Evolutionary conservation across 306 rosid genomes (phyloP).

Genomic region (Geum urbanum): DNA sequence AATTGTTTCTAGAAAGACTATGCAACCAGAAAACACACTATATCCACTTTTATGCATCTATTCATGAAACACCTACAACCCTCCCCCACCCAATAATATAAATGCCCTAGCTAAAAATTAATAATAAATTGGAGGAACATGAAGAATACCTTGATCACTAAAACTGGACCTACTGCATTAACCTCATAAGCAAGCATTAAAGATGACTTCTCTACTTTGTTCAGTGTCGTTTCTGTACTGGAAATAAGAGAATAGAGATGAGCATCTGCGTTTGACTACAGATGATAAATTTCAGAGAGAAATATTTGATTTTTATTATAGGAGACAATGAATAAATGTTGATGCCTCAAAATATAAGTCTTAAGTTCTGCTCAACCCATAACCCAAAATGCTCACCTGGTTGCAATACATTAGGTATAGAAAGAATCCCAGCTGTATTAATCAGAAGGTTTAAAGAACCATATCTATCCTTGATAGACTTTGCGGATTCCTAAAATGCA

Average conservation of each 20-base stretch:
- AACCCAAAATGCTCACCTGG: constrained; percentile 53
- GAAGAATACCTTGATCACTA: constrained; percentile 77
- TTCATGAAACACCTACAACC: not conserved
- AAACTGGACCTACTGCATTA: constrained; percentile 86
- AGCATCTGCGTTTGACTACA: constrained; percentile 9
- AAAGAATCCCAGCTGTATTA: constrained; percentile 90
- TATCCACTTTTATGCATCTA: not conserved
- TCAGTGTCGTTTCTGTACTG: constrained; percentile 79
- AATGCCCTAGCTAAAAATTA: too few species aligned
- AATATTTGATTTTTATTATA: not conserved
- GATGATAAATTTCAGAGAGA: constrained; percentile 5
- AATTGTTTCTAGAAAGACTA: constrained; percentile 3
- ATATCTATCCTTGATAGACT: constrained; percentile 54
- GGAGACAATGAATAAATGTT: constrained; percentile 7
- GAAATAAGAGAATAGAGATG: constrained; percentile 25
- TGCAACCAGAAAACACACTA: not conserved
- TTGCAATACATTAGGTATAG: constrained; percentile 66
- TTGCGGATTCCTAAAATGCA: constrained; percentile 69
- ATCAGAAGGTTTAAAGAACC: constrained; percentile 84
- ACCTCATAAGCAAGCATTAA: constrained; percentile 76
- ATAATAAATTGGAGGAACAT: not conserved
- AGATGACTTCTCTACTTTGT: constrained; percentile 76
- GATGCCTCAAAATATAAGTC: not conserved
- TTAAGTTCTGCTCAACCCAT: not conserved
- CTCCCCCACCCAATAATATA: not conserved